Base-by-base conservation (phyloP, 371 early-diverging fungal species). In the Zychaea mexicana region DNA sequence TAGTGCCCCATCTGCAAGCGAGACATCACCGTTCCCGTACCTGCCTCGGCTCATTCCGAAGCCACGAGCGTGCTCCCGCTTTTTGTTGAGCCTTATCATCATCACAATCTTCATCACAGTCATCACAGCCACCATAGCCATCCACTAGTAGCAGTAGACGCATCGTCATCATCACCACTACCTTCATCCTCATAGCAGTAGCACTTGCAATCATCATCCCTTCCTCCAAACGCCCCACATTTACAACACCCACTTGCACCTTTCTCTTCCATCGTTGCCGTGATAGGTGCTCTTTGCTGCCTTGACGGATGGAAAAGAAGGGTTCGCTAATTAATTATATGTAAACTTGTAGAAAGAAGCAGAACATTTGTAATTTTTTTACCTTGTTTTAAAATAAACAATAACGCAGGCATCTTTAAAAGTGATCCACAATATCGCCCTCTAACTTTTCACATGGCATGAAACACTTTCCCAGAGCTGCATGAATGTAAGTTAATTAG, bases 1-100 rank as follows among this genome's bases (percentile, higher is more conserved):
- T 26, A 58, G 59, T 58, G 59, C 24, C 59, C 59, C 10, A 58
- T 58, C n/a, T 58, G 59, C 27, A 58, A 58, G 26, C 59, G 59
- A 27, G 59, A 58, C 22, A 58, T 58, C n/a, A 58, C 59, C n/a
- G 21, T 24, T n/a, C 12, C 57, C 17, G 38, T 45, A 58, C 21
- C 42, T 12, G 27, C 22, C 12, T 36, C 59, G 31, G 26, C 17
- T 28, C 42, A 33, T 17, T 42, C 42, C 30, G 36, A 33, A 57
- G 27, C 58, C 21, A 27, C 59, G 36, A 6, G 31, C 9, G 17
- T 58, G 2, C 28, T 58, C 13, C 59, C 59, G 10, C 38, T 58
- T 33, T 45, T 42, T 45, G 42, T 45, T 27, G 59, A 58, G 15
- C 26, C 59, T 0, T 58, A 28, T 27, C 38, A 6, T 42, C n/a